Base-by-base conservation (phyloP, 306 rosid species). In the Corylus americana region DNA sequence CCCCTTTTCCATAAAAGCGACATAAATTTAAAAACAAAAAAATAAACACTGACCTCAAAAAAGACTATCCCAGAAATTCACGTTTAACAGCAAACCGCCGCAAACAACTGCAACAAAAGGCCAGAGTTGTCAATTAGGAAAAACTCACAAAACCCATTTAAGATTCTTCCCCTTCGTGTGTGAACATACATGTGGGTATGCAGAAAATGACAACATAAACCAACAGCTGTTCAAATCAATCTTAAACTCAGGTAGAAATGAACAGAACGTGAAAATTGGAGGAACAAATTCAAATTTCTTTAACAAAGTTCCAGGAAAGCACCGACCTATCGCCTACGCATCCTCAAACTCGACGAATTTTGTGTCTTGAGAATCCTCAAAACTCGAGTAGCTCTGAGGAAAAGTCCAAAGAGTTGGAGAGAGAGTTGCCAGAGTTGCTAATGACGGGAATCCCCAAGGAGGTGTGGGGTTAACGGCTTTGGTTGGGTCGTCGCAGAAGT, bases 61-160 rank as follows among this genome's bases (percentile, higher is more conserved):
- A 49, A 44, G 75, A 54, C 11, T 27, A n/a, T 44, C 58, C 39
- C 63, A 67, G 42, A 27, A 48, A 51, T 47, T 13, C 51, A 63
- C 51, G 27, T n/a, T 10, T 18, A 44, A 25, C 70, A 1, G 8
- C 8, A 16, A 71, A 71, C 74, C 69, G 57, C 77, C 71, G 45
- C 17, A 73, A 63, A 42, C 17, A 3, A 11, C 70, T 44, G 74
- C 16, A 71, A 54, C 37, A 75, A 70, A 71, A 62, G 48, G 74
- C 55, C 78, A 74, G 7, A 53, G 80, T 67, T 54, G 57, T 35
- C 62, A 61, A 70, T 78, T 61, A 82, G 50, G 71, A 47, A 42
- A 42, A 73, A 77, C 5, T 4, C 20, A 27, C 48, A 50, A 22
- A 62, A 31, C 42, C 61, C 76, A 37, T 25, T 54, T 44, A 75